Percentiles rank a stretch among this genome's conserved stretches.
These are phyloP conservation scores for Eremothecium coryli DNA, from an alignment of 1,139 yeast genomes.

Conservation along the genomic window DNA sequence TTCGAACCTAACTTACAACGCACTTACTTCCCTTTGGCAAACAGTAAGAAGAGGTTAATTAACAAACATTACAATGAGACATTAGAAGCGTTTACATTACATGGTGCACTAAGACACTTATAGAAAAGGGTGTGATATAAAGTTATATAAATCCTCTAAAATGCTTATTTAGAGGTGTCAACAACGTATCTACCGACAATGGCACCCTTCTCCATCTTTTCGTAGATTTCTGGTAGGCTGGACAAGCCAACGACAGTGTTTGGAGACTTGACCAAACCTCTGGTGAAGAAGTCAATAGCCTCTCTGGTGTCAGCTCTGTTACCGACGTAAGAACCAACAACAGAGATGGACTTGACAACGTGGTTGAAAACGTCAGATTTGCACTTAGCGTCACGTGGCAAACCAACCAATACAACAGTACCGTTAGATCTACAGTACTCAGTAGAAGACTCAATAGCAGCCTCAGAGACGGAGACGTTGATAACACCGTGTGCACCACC, in stretches of 20 bases:
- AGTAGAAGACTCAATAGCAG: constrained; percentile 60
- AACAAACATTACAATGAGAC: too few species aligned
- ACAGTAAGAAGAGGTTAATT: too few species aligned
- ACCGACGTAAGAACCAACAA: constrained; percentile 70
- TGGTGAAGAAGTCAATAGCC: constrained; percentile 61
- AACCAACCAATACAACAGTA: constrained; percentile 70
- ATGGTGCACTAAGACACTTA: too few species aligned
- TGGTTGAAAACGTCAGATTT: constrained; percentile 55
- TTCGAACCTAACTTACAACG: too few species aligned
- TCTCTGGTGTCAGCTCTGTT: constrained; percentile 73
- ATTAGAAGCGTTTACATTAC: too few species aligned
- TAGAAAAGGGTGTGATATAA: too few species aligned
- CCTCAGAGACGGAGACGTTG: constrained; percentile 70
- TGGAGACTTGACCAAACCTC: constrained; percentile 64
- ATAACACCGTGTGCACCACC: constrained; percentile 78
- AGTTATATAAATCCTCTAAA: too few species aligned
- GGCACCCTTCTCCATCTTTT: constrained; percentile 62
- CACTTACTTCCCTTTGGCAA: too few species aligned
- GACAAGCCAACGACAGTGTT: constrained; percentile 63
- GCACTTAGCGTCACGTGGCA: constrained; percentile 63
- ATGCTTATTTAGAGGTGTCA: constrained; percentile 53
- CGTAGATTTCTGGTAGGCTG: constrained; percentile 52
- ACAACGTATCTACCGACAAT: constrained; percentile 71
- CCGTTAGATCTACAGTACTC: constrained; percentile 66
- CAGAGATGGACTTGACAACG: constrained; percentile 54